Evolutionary conservation across 768 basidiomycete species (phyloP), one percentile per base, ranked within the genome.

Genomic region (Russula sp.): DNA sequence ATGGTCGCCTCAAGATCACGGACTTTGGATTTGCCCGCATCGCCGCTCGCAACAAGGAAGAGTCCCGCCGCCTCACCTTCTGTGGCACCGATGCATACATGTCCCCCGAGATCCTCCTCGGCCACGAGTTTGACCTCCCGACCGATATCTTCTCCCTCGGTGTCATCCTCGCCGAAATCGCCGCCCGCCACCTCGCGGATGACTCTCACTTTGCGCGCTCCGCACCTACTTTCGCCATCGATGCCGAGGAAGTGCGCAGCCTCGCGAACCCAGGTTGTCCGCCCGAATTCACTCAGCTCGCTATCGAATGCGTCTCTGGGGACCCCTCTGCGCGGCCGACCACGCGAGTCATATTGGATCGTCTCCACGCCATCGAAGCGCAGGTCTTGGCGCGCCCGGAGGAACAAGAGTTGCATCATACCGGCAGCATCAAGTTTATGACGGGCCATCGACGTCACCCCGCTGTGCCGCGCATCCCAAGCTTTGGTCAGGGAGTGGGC

Each of bases 21-120:
- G 96, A 99, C 70, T 99, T 99, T 74, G 96, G 96, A 1, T 96
- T 98, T 68, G 93, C 94, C 5, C 83, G 96, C 39, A 97, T 98
- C 68, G 93, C 93, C 0, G 93, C 93, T 0, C 82, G 89, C 45
- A 96, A 91, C 68, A 90, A 86, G 60, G 94, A 95, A 66, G 96
- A 98, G 75, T 82, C 79, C 56, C 90, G 88, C 69, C 82, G 90
- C 5, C 80, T 93, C 47, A 93, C 90, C 0, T 92, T 92, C 73
- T 90, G 87, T 63, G 90, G 89, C n/a, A 91, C 89, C 2, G 88
- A 92, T 69, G 89, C 92, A 6, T 96, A 97, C 75, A 98, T 98
- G 96, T 93, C 90, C 2, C 96, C 96, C 0, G 96, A 98, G 72
- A 97, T 98, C 67, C 77, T 96, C 1, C 78, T 92, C 10, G 94